phyloP scores from a whole-genome alignment of 352 stramenopile genomes.

The Blastocystis sp. region DNA sequence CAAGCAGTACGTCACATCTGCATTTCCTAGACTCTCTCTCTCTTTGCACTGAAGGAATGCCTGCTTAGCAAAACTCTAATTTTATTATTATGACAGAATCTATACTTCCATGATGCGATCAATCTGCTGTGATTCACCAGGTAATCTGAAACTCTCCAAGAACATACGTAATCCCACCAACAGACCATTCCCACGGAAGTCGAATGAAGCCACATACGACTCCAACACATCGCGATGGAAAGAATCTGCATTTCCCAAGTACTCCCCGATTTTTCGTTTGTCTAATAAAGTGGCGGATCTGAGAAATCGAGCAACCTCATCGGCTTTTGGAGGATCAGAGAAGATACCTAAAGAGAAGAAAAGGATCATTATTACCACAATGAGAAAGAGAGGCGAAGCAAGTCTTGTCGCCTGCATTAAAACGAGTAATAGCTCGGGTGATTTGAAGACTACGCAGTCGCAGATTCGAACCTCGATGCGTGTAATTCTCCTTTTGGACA shows the following conservation, averaged over 20 bases:
- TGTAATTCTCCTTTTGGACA: not conserved
- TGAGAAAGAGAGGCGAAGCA: not conserved
- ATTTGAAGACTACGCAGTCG: not conserved
- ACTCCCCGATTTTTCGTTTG: constrained; percentile 88
- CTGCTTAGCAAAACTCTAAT: not conserved
- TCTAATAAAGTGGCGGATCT: constrained; percentile 80
- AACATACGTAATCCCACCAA: constrained; percentile 83
- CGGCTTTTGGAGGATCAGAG: not conserved
- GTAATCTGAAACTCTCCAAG: constrained; percentile 85
- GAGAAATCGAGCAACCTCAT: constrained; percentile 72
- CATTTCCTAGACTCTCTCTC: not conserved
- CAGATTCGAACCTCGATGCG: not conserved
- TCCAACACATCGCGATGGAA: constrained; percentile 78
- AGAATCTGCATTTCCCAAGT: constrained; percentile 84
- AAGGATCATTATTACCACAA: not conserved
- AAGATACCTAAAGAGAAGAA: not conserved
- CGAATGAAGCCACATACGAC: constrained; percentile 77
- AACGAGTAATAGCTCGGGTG: not conserved
- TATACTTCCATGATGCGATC: constrained; percentile 76
- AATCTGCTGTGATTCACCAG: constrained; percentile 94
- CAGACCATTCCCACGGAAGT: constrained; percentile 80
- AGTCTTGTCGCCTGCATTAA: constrained; percentile 23
- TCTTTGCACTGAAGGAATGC: not conserved
- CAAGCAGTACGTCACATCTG: constrained; percentile 58
- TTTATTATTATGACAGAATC: not conserved